Evolutionary conservation across 345 rosid species (phyloP).

Genomic region (Pseudoturritis turrita): DNA sequence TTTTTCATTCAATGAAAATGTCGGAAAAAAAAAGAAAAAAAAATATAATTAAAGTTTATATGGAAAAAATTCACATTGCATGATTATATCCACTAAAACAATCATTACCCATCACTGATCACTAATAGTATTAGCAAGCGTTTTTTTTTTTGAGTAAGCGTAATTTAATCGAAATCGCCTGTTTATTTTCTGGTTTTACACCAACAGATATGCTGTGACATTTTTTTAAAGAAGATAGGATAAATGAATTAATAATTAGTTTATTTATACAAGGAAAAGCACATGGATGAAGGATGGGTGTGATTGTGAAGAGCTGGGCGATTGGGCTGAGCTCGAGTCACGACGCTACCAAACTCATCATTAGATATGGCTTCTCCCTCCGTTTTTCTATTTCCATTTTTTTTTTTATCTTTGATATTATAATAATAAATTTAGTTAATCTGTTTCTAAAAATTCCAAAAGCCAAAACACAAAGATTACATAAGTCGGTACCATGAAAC

Average conservation of each 20-base stretch:
- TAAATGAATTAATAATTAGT: neutral
- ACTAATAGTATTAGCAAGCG: neutral
- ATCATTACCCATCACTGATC: neutral
- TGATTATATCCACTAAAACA: neutral
- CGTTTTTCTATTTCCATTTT: neutral
- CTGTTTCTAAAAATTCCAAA: neutral
- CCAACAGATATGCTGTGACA: neutral
- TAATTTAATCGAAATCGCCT: neutral
- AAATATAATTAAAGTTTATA: no score
- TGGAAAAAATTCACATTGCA: no score
- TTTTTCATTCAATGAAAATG: no score
- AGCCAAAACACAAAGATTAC: constrained; percentile 24
- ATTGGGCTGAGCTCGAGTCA: constrained; percentile 24
- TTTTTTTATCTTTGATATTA: neutral
- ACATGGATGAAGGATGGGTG: constrained; percentile 36
- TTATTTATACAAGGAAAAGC: neutral
- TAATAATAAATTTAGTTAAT: neutral
- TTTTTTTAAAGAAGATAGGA: neutral
- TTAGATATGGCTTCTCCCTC: constrained; percentile 29
- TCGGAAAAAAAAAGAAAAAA: no score
- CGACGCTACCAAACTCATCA: constrained; percentile 36
- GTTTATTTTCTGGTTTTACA: neutral
- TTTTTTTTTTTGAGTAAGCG: neutral
- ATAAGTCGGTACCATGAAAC: constrained; percentile 31
- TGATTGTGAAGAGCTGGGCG: constrained; percentile 27